Evolutionary conservation across 495 filamentous ascomycete genomes (phyloP).

Genomic region (Aspergillus asperescens): DNA sequence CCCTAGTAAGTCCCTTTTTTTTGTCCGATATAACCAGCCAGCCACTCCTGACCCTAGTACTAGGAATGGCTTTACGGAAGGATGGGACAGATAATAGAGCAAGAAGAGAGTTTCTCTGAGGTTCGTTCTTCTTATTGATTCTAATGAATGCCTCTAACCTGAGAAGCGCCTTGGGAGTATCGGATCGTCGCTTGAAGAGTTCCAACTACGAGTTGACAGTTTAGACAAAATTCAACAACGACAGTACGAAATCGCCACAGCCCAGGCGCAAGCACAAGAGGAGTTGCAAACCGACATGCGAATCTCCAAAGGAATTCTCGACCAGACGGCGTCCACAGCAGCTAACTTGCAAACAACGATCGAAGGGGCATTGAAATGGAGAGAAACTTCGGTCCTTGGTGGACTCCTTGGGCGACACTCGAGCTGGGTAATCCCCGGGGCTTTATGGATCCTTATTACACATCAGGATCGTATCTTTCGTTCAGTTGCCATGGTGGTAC

Average conservation of each 20-base stretch:
- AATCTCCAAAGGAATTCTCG: constrained; percentile 36
- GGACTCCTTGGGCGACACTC: constrained; percentile 17
- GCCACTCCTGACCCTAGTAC: constrained; percentile 7
- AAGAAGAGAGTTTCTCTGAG: constrained; percentile 30
- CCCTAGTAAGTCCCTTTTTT: constrained; percentile 22
- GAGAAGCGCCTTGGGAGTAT: constrained; percentile 36
- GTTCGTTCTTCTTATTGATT: constrained; percentile 17
- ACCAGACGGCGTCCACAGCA: constrained; percentile 32
- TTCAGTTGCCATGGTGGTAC: too few relatives aligned
- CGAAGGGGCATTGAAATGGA: constrained; percentile 40
- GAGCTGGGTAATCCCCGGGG: too few relatives aligned
- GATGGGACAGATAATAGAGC: constrained; percentile 27
- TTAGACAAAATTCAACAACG: constrained; percentile 35
- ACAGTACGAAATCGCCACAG: constrained; percentile 33
- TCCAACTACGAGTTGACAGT: constrained; percentile 31
- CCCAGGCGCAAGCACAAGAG: constrained; percentile 32
- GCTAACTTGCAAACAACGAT: constrained; percentile 38
- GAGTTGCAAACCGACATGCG: constrained; percentile 30
- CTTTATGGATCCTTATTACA: too few relatives aligned
- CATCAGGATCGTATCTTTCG: too few relatives aligned
- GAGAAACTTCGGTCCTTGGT: constrained; percentile 21
- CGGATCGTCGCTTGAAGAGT: constrained; percentile 30
- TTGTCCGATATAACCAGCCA: too few relatives aligned
- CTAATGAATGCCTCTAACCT: constrained; percentile 16
- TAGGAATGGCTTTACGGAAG: constrained; percentile 33